Evolutionary conservation across 208 protist genomes (phyloP).

Genomic region (Trypanosoma conorhini): DNA sequence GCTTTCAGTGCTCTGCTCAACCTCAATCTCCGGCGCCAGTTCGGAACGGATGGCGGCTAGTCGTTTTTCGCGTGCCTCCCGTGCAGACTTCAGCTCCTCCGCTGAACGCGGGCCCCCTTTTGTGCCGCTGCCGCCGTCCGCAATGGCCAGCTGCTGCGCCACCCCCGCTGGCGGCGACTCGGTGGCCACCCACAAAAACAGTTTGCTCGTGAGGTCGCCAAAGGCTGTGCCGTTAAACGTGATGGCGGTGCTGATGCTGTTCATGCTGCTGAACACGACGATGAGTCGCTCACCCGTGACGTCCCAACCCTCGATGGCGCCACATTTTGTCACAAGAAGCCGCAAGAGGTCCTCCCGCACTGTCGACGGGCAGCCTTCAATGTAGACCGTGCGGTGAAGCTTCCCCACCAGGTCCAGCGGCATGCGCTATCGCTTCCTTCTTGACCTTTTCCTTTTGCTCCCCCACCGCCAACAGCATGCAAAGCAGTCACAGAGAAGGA

Average conservation of each 20-base stretch:
- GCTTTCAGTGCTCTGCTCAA: slow-evolving; percentile 30
- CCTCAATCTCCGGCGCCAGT: slow-evolving; percentile 36
- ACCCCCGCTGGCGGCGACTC: slow-evolving; percentile 62
- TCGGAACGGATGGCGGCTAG: slow-evolving; percentile 44
- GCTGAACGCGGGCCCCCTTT: slow-evolving; percentile 23
- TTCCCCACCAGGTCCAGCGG: slow-evolving; percentile 83
- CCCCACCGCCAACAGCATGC: neutral
- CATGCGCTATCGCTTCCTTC: slow-evolving; percentile 35
- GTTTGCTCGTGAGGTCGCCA: slow-evolving; percentile 54
- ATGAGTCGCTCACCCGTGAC: slow-evolving; percentile 47
- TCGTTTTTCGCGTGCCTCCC: slow-evolving; percentile 37
- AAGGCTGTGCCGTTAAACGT: slow-evolving; percentile 78
- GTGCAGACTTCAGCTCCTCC: slow-evolving; percentile 26
- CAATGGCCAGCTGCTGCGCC: slow-evolving; percentile 68
- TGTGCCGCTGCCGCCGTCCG: slow-evolving; percentile 1
- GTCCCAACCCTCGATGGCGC: slow-evolving; percentile 82
- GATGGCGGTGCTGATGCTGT: slow-evolving; percentile 84
- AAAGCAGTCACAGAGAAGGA: neutral
- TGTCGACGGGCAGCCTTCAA: slow-evolving; percentile 53
- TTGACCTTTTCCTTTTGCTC: neutral
- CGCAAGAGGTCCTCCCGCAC: slow-evolving; percentile 71
- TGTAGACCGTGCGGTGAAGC: slow-evolving; percentile 86
- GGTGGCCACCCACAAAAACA: slow-evolving; percentile 78
- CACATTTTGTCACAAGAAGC: slow-evolving; percentile 70
- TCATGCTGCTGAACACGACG: slow-evolving; percentile 77